Percentiles rank a stretch among this genome's conserved stretches.
These are phyloP conservation scores for Aspergillus spinulosporus DNA, from an alignment of 2,329 filamentous ascomycete genomes.

Conservation along the genomic window DNA sequence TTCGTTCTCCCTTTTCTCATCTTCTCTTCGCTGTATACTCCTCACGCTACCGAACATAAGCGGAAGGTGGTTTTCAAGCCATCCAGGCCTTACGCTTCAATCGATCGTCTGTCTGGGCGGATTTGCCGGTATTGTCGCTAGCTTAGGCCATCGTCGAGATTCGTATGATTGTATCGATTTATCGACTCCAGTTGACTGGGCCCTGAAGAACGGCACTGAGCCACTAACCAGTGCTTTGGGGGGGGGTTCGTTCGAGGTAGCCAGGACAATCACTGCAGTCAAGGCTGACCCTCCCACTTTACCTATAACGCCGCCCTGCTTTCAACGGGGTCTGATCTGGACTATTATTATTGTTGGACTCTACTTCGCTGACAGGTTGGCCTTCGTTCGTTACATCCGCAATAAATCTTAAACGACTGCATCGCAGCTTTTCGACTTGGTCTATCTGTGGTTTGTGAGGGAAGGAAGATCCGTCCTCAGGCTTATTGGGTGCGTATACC, in stretches of 20 bases:
- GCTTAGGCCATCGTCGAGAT: slow-evolving; percentile 12
- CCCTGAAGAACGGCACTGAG: slow-evolving; percentile 19
- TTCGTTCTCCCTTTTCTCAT: slow-evolving; percentile 8
- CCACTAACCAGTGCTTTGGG: slow-evolving; percentile 15
- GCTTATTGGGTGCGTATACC: slow-evolving; percentile 18
- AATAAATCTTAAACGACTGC: background rate
- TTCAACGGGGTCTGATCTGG: slow-evolving; percentile 8
- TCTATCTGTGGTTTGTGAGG: slow-evolving; percentile 11
- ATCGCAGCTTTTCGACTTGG: slow-evolving; percentile 2
- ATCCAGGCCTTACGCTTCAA: slow-evolving; percentile 4
- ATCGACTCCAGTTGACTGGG: slow-evolving; percentile 15
- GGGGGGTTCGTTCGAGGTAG: background rate
- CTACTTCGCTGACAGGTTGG: background rate
- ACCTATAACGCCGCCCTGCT: slow-evolving; percentile 18
- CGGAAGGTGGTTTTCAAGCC: slow-evolving; percentile 11
- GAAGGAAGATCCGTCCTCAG: slow-evolving; percentile 14
- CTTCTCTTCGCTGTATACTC: background rate
- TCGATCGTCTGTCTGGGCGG: slow-evolving; percentile 13
- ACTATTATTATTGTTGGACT: background rate
- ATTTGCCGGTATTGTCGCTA: slow-evolving; percentile 14
- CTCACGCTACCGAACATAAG: slow-evolving; percentile 15
- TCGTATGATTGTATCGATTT: slow-evolving; percentile 10
- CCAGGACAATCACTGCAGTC: background rate
- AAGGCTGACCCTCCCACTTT: slow-evolving; percentile 16
- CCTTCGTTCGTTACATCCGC: background rate